These are phyloP conservation scores for Plasmodium vivax DNA, from an alignment of 169 alveolate genomes.

Conservation along the genomic window DNA sequence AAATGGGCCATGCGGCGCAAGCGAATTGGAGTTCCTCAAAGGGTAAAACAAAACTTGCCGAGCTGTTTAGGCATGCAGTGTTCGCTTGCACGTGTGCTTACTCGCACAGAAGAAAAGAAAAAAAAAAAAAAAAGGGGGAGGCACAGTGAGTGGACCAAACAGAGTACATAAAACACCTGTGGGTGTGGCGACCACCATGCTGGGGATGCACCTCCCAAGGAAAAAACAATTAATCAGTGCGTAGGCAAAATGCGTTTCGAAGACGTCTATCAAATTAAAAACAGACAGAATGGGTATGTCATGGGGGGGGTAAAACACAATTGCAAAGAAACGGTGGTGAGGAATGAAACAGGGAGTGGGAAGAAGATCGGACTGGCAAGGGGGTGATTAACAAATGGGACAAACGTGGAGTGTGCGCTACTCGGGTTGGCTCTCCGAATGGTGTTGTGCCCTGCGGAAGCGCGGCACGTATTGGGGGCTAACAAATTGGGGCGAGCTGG, in stretches of 20 bases:
- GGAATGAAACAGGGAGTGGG: not conserved
- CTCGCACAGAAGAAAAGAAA: slow-evolving; percentile 6
- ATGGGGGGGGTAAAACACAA: not conserved
- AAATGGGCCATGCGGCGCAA: not conserved
- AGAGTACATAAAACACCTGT: not conserved
- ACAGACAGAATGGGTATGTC: not conserved
- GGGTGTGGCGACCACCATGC: not conserved
- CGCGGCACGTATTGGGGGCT: not conserved
- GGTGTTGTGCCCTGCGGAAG: not conserved
- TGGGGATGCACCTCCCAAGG: not conserved
- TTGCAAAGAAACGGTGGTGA: not conserved
- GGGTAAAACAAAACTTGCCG: not conserved
- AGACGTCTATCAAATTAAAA: not conserved
- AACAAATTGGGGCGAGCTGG: not conserved
- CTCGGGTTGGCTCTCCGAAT: not conserved
- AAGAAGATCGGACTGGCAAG: not conserved
- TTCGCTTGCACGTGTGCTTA: not conserved
- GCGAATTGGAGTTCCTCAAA: not conserved
- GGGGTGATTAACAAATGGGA: not conserved
- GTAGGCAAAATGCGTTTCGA: not conserved
- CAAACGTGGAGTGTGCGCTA: not conserved
- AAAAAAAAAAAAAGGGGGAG: not conserved
- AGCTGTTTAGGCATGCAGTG: not conserved
- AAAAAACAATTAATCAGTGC: not conserved
- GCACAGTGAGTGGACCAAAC: not conserved